Percentiles rank a stretch among this genome's conserved stretches.
Evolutionary conservation across 2,329 filamentous ascomycete genomes (phyloP).

Genomic region (Fusarium miscanthi): DNA sequence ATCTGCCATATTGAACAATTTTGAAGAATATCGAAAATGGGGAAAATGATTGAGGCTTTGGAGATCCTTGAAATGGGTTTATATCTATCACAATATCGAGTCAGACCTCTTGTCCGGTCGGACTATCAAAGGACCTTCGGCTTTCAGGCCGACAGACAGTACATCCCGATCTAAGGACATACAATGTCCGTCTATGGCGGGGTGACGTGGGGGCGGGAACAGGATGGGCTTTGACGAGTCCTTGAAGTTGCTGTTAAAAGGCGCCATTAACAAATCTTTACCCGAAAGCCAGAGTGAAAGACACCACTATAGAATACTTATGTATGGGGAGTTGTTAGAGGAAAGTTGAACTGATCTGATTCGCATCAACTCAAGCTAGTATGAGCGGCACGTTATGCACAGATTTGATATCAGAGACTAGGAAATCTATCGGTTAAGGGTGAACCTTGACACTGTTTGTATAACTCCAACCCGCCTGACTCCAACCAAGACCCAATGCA

Average conservation of each 20-base stretch:
- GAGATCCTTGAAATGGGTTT: neutral
- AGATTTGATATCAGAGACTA: conserved; percentile 26
- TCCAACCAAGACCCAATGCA: neutral
- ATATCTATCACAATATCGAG: neutral
- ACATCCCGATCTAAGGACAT: neutral
- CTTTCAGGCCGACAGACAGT: conserved; percentile 17
- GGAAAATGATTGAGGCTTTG: neutral
- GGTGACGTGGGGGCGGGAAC: conserved; percentile 29
- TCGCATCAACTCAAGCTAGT: neutral
- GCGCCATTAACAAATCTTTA: conserved; percentile 1
- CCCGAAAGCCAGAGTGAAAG: neutral
- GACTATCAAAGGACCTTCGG: conserved; percentile 2
- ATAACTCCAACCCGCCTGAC: neutral
- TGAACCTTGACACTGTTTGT: conserved; percentile 28
- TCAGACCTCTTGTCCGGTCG: neutral
- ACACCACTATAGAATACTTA: neutral
- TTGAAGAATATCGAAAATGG: neutral
- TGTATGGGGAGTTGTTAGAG: neutral
- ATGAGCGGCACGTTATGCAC: neutral
- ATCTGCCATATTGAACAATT: too few species aligned
- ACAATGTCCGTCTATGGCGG: conserved; percentile 5
- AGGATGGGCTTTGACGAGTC: neutral
- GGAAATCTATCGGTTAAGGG: conserved; percentile 39
- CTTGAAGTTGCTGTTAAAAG: conserved; percentile 4
- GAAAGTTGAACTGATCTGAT: neutral